Evolutionary conservation across 2,329 filamentous ascomycete species (phyloP), one percentile per base, ranked within the genome.

Genomic region (Botrytis aclada): DNA sequence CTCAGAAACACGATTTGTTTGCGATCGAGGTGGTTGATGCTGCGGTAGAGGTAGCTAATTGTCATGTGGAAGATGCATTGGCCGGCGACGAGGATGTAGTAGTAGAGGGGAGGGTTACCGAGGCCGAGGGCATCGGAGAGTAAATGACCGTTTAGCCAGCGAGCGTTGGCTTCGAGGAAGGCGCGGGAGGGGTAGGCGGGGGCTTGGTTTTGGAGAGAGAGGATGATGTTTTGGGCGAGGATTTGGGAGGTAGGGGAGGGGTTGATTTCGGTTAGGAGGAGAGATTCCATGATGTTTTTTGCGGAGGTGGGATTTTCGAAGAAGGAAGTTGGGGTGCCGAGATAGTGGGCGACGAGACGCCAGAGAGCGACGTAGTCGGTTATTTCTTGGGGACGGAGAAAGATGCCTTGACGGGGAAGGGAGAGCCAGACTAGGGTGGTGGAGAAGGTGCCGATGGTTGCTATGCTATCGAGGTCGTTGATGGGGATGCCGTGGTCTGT

Each of bases 201-300:
- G 0, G 92, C 88, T 58, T 88, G 87, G 67, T 86, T 84, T 77
- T 90, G 86, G n/a, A 95, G 84, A 4, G 88, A 87, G 5, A 88
- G 85, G 76, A 95, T 90, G 78, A 95, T 91, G 79, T 95, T 95
- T 81, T 92, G 91, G 4, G 91, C 91, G 39, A 95, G 84, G 10
- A 90, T 84, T 63, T 85, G 85, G 0, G 88, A 90, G 32, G 87
- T 91, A 0, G 85, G 82, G 0, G 88, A 90, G 0, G 93, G 92
- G 39, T 87, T 80, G 32, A 94, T 86, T 80, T 95, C 92, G 41
- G 89, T 86, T 41, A 88, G 82, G 29, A 93, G 81, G 1, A 94
- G 82, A 0, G 87, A 88, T 77, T 95, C 92, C 88, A 94, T 90
- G 78, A 89, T 86, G 3, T 84, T 83, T 76, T 86, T 89, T 2